Evolutionary conservation across 768 basidiomycete species (phyloP).

Genomic region (Mycena albidolilacea): DNA sequence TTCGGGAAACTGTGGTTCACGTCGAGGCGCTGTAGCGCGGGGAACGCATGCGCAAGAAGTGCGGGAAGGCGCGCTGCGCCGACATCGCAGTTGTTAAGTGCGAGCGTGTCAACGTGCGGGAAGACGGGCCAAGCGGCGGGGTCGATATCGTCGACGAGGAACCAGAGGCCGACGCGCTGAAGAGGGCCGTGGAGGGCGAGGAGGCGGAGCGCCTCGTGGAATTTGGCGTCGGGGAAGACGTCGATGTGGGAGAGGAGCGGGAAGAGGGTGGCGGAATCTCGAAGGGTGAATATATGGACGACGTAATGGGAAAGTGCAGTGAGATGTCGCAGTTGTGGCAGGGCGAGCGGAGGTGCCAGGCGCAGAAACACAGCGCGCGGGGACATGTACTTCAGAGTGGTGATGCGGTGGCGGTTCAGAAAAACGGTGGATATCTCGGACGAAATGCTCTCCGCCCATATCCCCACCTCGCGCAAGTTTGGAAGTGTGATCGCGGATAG

Average conservation of each 20-base stretch:
- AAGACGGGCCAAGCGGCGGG: conserved; percentile 8
- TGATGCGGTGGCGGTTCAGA: conserved; percentile 27
- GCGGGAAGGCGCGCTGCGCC: background rate
- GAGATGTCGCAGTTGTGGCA: background rate
- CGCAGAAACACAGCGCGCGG: background rate
- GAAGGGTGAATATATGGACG: background rate
- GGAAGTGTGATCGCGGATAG: conserved; percentile 14
- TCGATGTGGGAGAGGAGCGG: conserved; percentile 17
- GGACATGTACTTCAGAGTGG: conserved; percentile 30
- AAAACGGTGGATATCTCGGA: conserved; percentile 16
- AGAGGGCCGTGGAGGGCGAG: conserved; percentile 1
- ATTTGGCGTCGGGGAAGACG: conserved; percentile 14
- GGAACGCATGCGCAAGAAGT: conserved; percentile 24
- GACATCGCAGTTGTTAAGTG: conserved; percentile 2
- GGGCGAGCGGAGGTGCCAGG: background rate
- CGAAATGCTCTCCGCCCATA: conserved; percentile 21
- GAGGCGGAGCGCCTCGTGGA: conserved; percentile 10
- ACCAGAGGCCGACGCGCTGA: conserved; percentile 1
- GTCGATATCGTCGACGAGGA: background rate
- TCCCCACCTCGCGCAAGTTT: conserved; percentile 14
- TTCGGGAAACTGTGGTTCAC: conserved; percentile 10
- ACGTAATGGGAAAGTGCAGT: conserved; percentile 28
- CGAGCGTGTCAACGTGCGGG: background rate
- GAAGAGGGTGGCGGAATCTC: background rate
- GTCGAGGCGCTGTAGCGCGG: conserved; percentile 13